Base-by-base conservation (phyloP, 768 basidiomycete genomes). In the Russula sp. region DNA sequence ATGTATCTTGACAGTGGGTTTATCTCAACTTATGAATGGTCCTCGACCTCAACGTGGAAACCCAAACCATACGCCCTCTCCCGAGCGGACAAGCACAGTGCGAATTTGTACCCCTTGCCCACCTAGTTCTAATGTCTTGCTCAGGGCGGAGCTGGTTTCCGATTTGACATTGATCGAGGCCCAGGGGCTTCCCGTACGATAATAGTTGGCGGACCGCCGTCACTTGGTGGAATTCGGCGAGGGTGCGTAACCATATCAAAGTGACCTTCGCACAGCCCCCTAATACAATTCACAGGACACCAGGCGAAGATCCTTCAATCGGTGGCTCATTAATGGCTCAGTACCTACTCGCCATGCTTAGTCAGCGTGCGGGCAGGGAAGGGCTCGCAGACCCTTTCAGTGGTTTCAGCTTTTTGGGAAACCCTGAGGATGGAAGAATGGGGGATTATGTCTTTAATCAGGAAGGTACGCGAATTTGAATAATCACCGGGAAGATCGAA, bases 381-480 rank as follows among this genome's bases (percentile, higher is more conserved):
- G 81, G 81, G 60, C 77, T 78, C 57, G 59, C 73, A 32, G 77
- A 77, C 14, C 53, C 83, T 43, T 74, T 84, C 42, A 75, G 75
- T n/a, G 70, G 70, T 29, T 58, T 59, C 20, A 61, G 67, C 59
- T 61, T 71, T 4, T 71, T 72, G 45, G 76, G 75, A 9, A 71
- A 70, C 34, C 75, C 80, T 4, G 77, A 79, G 58, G 74, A 74
- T 38, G 86, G 88, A 1, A 77, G 83, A 68, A 82, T 86, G 81
- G 94, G 94, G 3, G 94, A 97, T 71, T 97, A 96, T 75, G 94
- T 90, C 6, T 89, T 93, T 68, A 90, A 85, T 65, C 90, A 96
- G 73, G 90, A 93, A 81, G 90, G 93, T 86, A 58, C 58, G 76
- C 67, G 7, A 25, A 8, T n/a, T 25, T 18, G 3, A 35, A 39